phyloP scores from a whole-genome alignment of 371 early-diverging fungal species.

The Conidiobolus incongruus region DNA sequence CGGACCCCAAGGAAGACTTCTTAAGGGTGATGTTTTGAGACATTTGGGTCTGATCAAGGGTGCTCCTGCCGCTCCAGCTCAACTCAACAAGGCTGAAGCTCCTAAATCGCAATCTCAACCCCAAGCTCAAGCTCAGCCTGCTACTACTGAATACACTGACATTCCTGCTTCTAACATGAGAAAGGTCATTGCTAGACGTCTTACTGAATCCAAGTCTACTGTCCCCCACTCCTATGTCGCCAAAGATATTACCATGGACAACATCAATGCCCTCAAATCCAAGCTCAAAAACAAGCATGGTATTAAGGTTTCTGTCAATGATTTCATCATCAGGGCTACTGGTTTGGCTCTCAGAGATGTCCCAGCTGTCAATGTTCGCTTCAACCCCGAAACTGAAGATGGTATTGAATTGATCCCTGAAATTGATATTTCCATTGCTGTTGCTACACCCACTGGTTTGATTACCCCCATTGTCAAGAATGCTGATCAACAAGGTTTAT shows the following conservation, averaged over 20 bases:
- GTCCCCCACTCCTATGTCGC: constrained; percentile 95
- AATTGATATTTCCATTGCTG: constrained; percentile 91
- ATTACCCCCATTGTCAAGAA: constrained; percentile 86
- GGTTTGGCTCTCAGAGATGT: constrained; percentile 76
- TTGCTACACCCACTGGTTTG: constrained; percentile 86
- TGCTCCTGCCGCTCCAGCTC: too few species aligned
- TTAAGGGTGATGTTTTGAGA: constrained; percentile 76
- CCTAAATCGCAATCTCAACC: too few species aligned
- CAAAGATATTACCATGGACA: constrained; percentile 70
- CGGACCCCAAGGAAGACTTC: constrained; percentile 76
- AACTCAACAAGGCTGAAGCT: too few species aligned
- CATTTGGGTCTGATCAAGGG: constrained; percentile 10
- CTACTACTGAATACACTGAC: constrained; percentile 32
- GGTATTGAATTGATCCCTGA: too few species aligned
- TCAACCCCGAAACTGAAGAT: constrained; percentile 73
- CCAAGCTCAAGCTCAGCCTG: constrained; percentile 12
- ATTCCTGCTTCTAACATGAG: constrained; percentile 82
- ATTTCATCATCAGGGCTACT: constrained; percentile 92
- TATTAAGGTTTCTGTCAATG: constrained; percentile 96
- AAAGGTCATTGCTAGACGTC: constrained; percentile 65
- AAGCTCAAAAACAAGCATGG: constrained; percentile 82
- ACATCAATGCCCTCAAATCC: constrained; percentile 58
- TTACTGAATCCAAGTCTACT: constrained; percentile 64
- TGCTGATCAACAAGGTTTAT: constrained; percentile 71
- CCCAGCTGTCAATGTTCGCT: constrained; percentile 89